Percentiles rank a stretch among this genome's conserved stretches.
Evolutionary conservation across 306 rosid species (phyloP).

Genomic region (Trichosanthes truncata): DNA sequence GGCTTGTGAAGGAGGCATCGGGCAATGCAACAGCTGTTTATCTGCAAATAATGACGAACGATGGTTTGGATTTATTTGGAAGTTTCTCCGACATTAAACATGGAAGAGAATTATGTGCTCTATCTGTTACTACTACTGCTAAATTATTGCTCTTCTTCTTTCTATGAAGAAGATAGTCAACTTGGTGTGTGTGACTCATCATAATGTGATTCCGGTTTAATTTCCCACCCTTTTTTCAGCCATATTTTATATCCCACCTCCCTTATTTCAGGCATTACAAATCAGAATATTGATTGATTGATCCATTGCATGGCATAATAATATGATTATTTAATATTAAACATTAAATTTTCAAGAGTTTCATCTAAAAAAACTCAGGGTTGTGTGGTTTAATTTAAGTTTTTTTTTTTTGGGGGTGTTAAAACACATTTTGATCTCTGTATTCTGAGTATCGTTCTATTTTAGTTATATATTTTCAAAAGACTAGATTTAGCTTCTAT

Average conservation of each 20-base stretch:
- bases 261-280: background rate
- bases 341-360: background rate
- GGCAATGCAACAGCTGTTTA: constrained; percentile 40
- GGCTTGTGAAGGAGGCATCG: constrained; percentile 36
- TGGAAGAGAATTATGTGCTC: constrained; percentile 65
- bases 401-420: no score
- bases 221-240: background rate
- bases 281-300: background rate
- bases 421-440: no score
- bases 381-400: no score
- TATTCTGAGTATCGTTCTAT: no score
- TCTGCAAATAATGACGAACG: constrained; percentile 36
- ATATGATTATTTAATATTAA: background rate
- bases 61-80: constrained; percentile 53
- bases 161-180: constrained; percentile 21
- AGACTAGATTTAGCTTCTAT: no score
- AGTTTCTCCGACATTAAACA: constrained; percentile 81
- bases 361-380: no score
- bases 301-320: background rate
- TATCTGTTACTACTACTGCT: background rate
- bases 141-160: constrained; percentile 19
- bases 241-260: background rate
- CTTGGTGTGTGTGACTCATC: constrained; percentile 1
- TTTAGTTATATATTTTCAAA: no score
- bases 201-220: background rate